Base-by-base conservation (phyloP, 2,329 filamentous ascomycete genomes). In the Botrytis pseudocinerea region DNA sequence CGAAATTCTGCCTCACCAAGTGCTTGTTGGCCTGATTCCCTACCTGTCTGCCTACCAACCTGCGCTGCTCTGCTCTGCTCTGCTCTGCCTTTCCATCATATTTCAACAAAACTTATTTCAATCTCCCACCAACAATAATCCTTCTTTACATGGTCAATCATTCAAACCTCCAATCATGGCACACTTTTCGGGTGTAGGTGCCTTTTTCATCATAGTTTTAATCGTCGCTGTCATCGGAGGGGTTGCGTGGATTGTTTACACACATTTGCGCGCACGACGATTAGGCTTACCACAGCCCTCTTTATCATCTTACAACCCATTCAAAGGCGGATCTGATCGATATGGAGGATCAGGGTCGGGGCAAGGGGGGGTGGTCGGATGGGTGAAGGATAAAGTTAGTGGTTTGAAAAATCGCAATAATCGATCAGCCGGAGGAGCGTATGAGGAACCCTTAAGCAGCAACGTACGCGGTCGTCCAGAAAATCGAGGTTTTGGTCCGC, bases 211-310 rank as follows among this genome's bases (percentile, higher is more conserved):
- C 80, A 87, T 93, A 79, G 82, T 95, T 79, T 78, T 93, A 77
- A 83, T 94, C 77, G 81, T 93, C 78, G 80, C 89, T 71, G 74
- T 91, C 72, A 82, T 85, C 72, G 88, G 83, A 40, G 89, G 84
- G 73, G 82, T 87, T 72, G 90, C 87, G 79, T 95, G 91, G 90
- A 84, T 94, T 74, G 82, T 90, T 79, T 94, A 91, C 80, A 90
- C 90, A 44, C 91, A 93, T 79, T 85, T 91, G 78, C 91, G 91
- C 78, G 93, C 93, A 69, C 87, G 90, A 75, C 89, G 89, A 80
- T 87, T 94, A 72, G 93, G 93, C 73, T 89, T 95, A 12, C 92
- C 93, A 7, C 88, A 91, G 46, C 93, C 93, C 2, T 86, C 88
- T 18, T 83, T 92, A 73, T 84, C 84, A 48, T 91, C 90, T 71